Evolutionary conservation across 2,329 filamentous ascomycete genomes (phyloP).

Genomic region (Aspergillus brunneoviolaceus): DNA sequence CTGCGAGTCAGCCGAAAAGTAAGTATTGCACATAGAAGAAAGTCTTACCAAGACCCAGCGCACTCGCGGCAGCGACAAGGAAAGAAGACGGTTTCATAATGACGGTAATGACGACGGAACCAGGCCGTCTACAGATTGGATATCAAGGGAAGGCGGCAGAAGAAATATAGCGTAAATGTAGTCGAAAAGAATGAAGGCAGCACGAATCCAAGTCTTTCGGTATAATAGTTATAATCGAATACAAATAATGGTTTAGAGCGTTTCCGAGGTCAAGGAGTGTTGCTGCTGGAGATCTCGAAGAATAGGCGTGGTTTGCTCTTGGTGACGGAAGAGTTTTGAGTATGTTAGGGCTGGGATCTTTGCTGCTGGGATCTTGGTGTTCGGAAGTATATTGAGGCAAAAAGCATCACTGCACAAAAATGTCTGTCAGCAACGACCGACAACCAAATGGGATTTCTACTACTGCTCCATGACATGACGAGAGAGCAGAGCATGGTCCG

Average conservation of each 20-base stretch:
- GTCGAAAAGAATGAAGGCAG: neutral
- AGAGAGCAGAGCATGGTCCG: neutral
- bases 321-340: neutral
- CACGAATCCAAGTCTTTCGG: neutral
- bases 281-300: slow-evolving; percentile 1
- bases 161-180: neutral
- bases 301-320: neutral
- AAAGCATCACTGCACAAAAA: slow-evolving; percentile 2
- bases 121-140: neutral
- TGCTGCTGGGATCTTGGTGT: neutral
- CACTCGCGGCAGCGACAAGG: neutral
- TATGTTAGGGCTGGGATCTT: neutral
- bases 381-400: neutral
- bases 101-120: neutral
- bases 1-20: neutral
- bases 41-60: slow-evolving; percentile 8
- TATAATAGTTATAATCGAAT: neutral
- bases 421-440: neutral
- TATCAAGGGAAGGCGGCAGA: neutral
- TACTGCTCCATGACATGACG: neutral
- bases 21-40: neutral
- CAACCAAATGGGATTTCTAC: neutral
- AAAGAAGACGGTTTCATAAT: slow-evolving; percentile 3
- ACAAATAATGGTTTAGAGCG: neutral
- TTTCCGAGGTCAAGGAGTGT: neutral